Conservation (phyloP, 1,284 basidiomycete genomes). For the Cryptococcus wingfieldii region DNA sequence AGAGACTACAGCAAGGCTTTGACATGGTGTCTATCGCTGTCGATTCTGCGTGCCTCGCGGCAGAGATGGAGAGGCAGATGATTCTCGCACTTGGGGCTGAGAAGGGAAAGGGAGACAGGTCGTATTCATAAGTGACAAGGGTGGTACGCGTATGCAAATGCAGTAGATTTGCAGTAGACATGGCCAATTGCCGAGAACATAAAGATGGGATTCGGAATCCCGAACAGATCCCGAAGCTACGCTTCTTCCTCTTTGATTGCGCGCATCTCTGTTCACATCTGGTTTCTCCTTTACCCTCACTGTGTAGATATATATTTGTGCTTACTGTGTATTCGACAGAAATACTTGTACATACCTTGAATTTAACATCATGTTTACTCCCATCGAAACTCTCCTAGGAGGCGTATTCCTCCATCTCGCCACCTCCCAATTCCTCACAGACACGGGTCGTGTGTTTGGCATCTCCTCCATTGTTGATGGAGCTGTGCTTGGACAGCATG, state of each 20-base stretch:
- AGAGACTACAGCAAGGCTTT: slow-evolving; percentile 57
- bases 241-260: too few relatives aligned
- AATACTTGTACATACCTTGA: too few relatives aligned
- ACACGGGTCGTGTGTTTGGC: slow-evolving; percentile 61
- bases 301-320: too few relatives aligned
- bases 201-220: too few relatives aligned
- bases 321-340: too few relatives aligned
- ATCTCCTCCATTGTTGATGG: slow-evolving; percentile 62
- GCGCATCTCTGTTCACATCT: too few relatives aligned
- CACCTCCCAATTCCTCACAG: slow-evolving; percentile 55
- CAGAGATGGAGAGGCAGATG: slow-evolving; percentile 19
- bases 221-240: too few relatives aligned
- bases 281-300: too few relatives aligned
- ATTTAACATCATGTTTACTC: slow-evolving; percentile 46
- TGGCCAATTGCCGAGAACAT: too few relatives aligned
- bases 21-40: slow-evolving; percentile 44
- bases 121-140: slow-evolving; percentile 8
- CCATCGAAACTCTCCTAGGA: slow-evolving; percentile 60
- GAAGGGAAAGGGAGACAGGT: slow-evolving; percentile 9
- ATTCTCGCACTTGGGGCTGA: slow-evolving; percentile 8
- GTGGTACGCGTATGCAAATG: neutral
- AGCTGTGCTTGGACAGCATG: slow-evolving; percentile 53
- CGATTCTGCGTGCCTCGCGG: slow-evolving; percentile 21
- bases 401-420: slow-evolving; percentile 59
- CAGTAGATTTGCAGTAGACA: too few relatives aligned